Evolutionary conservation across 805 yeast species (phyloP), one percentile per base, ranked within the genome.

Genomic region (Wickerhamiella alocasiicola): DNA sequence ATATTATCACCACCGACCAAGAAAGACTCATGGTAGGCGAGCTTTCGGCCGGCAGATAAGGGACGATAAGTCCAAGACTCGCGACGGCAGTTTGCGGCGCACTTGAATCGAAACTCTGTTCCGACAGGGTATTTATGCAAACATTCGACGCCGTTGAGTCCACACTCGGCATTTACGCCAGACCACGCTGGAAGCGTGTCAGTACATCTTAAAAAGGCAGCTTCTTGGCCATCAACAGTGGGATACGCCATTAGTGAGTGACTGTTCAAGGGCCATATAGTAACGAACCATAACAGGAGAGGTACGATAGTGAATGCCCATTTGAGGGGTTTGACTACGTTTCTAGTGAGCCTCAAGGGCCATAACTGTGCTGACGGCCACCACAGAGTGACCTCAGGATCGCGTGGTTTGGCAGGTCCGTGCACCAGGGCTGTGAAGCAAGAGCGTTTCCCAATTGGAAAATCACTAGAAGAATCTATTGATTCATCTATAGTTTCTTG

Each of bases 81-180:
- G 25, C 78, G 62, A 49, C 78, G 84, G 60, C 97, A 87, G 25
- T 85, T 62, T 0, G 95, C 94, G 0, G 95, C 95, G 57, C 97
- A 87, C 49, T 84, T 66, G 52, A 85, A 67, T 3, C 70, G 57
- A 20, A 78, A 67, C 16, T 70, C 70, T 12, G 62, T 53, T 21
- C 63, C 57, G 2, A 54, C 60, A 34, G 68, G 30, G 26, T 15
- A 42, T 12, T 15, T 60, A 0, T 74, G 70, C 1, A 55, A 59
- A 58, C 95, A 84, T 6, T 62, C 46, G n/a, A 63, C 56, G 1
- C 78, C 94, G 48, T 77, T 64, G 7, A 78, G 49, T 0, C 95
- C 95, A 65, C 95, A 87, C 1, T 64, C 68, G 7, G 71, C 74
- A 52, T 80, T 81, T 42, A 76, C 78, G 0, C 94, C 94, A 36